Conservation (phyloP, 78 protist species). For the Cyanophora paradoxa region DNA sequence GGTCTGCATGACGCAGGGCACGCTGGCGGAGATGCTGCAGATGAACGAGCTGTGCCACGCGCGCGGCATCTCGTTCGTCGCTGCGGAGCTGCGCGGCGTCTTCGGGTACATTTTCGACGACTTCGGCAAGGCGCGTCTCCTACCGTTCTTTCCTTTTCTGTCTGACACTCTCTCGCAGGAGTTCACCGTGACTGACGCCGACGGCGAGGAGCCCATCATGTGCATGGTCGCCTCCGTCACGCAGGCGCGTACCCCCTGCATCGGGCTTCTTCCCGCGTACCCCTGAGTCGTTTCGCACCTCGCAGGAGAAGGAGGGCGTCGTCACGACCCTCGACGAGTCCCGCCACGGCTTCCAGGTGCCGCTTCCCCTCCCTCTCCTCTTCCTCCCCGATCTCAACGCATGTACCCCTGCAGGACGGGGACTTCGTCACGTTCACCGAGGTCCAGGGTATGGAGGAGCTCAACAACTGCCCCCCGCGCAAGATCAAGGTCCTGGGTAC, state of each 20-base stretch:
- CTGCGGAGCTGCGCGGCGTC: constrained; percentile 61
- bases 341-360: constrained; percentile 54
- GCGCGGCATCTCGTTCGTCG: constrained; percentile 35
- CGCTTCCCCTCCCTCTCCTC: too few species aligned
- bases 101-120: constrained; percentile 75
- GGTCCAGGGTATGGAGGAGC: constrained; percentile 79
- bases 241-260: not conserved
- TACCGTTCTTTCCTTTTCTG: too few species aligned
- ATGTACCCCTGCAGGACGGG: constrained; percentile 42
- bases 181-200: constrained; percentile 67
- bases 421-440: constrained; percentile 79
- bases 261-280: not conserved
- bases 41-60: constrained; percentile 56
- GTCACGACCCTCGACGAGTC: constrained; percentile 69
- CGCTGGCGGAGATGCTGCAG: constrained; percentile 28
- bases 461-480: constrained; percentile 54
- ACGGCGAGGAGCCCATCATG: constrained; percentile 73
- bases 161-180: too few species aligned
- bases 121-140: too few species aligned
- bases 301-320: constrained; percentile 40
- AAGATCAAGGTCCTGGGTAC: constrained; percentile 31
- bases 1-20: constrained; percentile 31
- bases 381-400: not conserved
- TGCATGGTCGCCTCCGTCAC: constrained; percentile 54
- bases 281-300: too few species aligned